phyloP scores from a whole-genome alignment of 2,329 filamentous ascomycete genomes.

The Macroventuria anomochaeta region DNA sequence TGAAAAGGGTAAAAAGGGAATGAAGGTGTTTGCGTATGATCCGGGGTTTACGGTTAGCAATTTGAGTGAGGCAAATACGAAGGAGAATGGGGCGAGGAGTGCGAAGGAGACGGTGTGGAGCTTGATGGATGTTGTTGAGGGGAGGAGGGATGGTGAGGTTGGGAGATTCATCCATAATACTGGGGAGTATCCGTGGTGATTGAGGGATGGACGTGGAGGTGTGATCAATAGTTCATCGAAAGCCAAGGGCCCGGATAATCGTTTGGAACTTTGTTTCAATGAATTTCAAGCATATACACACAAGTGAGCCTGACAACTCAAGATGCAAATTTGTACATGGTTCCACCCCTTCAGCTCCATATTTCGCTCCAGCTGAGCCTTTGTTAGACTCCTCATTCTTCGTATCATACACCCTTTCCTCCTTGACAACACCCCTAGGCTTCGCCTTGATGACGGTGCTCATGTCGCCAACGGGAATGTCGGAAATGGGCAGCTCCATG shows the following conservation, averaged over 20 bases:
- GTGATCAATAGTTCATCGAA: no score
- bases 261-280: conserved; percentile 2
- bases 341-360: neutral
- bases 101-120: conserved; percentile 42
- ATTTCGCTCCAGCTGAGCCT: neutral
- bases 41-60: conserved; percentile 50
- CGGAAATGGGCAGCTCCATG: conserved; percentile 25
- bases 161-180: conserved; percentile 43
- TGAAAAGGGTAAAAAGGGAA: conserved; percentile 4
- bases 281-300: neutral
- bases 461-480: conserved; percentile 21
- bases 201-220: neutral
- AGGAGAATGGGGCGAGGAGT: conserved; percentile 46
- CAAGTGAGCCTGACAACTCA: neutral
- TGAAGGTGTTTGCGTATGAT: conserved; percentile 50
- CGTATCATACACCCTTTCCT: conserved; percentile 7
- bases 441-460: conserved; percentile 23
- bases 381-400: neutral
- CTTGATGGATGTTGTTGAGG: conserved; percentile 48
- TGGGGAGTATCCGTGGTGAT: conserved; percentile 43
- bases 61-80: conserved; percentile 41
- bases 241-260: neutral
- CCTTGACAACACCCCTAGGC: conserved; percentile 13
- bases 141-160: conserved; percentile 45
- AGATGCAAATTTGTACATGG: neutral